These are phyloP conservation scores for Fusarium lyarnte DNA, from an alignment of 2,329 filamentous ascomycete species.

Conservation along the genomic window DNA sequence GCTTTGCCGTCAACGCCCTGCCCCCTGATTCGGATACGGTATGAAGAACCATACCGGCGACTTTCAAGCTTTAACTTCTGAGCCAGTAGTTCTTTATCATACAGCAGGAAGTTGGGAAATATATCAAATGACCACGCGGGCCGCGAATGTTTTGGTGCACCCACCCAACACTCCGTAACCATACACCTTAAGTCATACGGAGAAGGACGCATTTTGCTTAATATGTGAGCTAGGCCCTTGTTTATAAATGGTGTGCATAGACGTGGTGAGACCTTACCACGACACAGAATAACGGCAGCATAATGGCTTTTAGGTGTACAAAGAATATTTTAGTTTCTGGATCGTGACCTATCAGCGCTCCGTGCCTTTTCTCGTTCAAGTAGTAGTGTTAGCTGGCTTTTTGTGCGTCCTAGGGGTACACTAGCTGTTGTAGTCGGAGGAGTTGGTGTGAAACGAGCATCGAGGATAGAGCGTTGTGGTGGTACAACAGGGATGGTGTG, in stretches of 20 bases:
- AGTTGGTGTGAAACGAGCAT: slow-evolving; percentile 59
- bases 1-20: slow-evolving; percentile 19
- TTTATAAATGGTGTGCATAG: slow-evolving; percentile 6
- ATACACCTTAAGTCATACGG: background rate
- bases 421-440: slow-evolving; percentile 56
- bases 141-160: slow-evolving; percentile 1
- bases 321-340: slow-evolving; percentile 39
- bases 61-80: background rate
- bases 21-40: slow-evolving; percentile 4
- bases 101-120: slow-evolving; percentile 1
- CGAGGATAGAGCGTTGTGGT: slow-evolving; percentile 43
- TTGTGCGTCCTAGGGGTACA: slow-evolving; percentile 65
- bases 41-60: background rate
- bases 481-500: slow-evolving; percentile 39
- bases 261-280: background rate
- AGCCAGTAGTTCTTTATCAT: background rate
- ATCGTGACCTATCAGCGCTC: slow-evolving; percentile 42
- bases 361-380: slow-evolving; percentile 62
- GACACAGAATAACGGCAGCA: slow-evolving; percentile 2
- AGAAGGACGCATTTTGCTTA: background rate
- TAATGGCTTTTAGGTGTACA: slow-evolving; percentile 8
- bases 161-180: slow-evolving; percentile 15
- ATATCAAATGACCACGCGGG: background rate
- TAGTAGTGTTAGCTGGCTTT: slow-evolving; percentile 67
- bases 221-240: slow-evolving; percentile 1